phyloP scores from a whole-genome alignment of 2,329 filamentous ascomycete species.

The Penicillium sclerotigenum region DNA sequence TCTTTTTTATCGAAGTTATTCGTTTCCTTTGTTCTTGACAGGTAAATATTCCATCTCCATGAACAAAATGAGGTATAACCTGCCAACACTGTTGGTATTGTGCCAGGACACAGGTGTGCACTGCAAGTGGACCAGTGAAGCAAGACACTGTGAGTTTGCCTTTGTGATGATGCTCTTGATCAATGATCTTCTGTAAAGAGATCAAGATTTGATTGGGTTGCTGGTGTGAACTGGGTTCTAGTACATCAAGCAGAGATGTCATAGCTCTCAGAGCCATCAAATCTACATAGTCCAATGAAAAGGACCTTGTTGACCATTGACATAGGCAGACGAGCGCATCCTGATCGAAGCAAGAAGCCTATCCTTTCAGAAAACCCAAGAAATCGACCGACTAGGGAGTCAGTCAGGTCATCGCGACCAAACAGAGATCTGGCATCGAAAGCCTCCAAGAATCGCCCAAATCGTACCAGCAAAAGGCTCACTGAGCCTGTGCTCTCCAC shows the following conservation, averaged over 20 bases:
- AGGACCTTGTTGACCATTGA: constrained; percentile 3
- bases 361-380: constrained; percentile 3
- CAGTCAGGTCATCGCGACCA: constrained; percentile 19
- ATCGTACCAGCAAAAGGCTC: neutral
- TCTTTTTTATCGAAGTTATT: neutral
- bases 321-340: constrained; percentile 10
- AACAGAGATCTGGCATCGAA: neutral
- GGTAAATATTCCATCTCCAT: constrained; percentile 6
- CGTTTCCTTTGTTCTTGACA: neutral
- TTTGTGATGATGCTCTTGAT: neutral
- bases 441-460: neutral
- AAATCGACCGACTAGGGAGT: constrained; percentile 21
- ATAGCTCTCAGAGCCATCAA: neutral
- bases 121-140: constrained; percentile 26
- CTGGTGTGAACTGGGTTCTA: neutral
- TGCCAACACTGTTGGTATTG: constrained; percentile 38
- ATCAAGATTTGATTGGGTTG: neutral
- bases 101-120: constrained; percentile 28
- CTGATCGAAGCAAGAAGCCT: neutral
- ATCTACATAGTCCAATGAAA: neutral
- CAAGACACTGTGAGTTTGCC: constrained; percentile 30
- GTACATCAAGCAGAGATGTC: neutral
- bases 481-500: constrained; percentile 14
- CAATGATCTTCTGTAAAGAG: neutral
- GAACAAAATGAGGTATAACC: constrained; percentile 37